A percentile compares a stretch with the other conserved stretches of the same genome.
Evolutionary conservation across 371 early-diverging fungal species (phyloP).

Genomic region (Phascolomyces articulosus): DNA sequence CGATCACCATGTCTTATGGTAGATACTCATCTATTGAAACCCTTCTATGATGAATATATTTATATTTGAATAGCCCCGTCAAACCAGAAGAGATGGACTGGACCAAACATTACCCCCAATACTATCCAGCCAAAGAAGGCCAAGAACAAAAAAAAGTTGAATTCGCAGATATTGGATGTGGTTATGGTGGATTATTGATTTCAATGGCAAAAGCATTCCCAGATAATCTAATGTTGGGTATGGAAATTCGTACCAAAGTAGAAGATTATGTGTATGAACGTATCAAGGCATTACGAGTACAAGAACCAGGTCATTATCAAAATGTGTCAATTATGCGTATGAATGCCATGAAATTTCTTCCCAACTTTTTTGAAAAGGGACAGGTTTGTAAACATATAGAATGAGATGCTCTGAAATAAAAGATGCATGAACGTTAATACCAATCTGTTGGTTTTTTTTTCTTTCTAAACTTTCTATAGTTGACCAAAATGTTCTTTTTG

Average conservation of each 20-base stretch:
- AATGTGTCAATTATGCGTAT: slow-evolving; percentile 96
- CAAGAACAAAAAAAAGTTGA: slow-evolving; percentile 71
- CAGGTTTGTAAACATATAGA: slow-evolving; percentile 55
- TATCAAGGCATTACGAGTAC: slow-evolving; percentile 86
- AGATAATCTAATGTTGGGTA: slow-evolving; percentile 90
- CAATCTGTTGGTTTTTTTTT: no score
- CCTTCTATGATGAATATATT: neutral
- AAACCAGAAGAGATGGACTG: slow-evolving; percentile 89
- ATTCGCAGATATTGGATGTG: slow-evolving; percentile 99
- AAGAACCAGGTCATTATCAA: slow-evolving; percentile 85
- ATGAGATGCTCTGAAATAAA: no score
- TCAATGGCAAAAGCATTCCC: slow-evolving; percentile 91
- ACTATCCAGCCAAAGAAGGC: slow-evolving; percentile 56
- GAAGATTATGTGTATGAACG: slow-evolving; percentile 92
- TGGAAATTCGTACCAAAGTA: slow-evolving; percentile 99
- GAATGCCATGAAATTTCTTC: slow-evolving; percentile 99
- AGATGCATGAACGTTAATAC: no score
- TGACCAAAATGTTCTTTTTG: slow-evolving; percentile 98
- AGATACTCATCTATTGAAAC: no score
- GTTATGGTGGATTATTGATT: slow-evolving; percentile 97
- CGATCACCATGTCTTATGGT: no score
- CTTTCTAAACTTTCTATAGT: slow-evolving; percentile 28
- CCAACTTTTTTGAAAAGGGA: slow-evolving; percentile 96
- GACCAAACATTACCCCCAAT: slow-evolving; percentile 85
- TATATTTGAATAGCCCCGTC: slow-evolving; percentile 78